A percentile compares a stretch with the other conserved stretches of the same genome.
Conservation (phyloP, 305 asterid species). For the Plantago coronopus region DNA sequence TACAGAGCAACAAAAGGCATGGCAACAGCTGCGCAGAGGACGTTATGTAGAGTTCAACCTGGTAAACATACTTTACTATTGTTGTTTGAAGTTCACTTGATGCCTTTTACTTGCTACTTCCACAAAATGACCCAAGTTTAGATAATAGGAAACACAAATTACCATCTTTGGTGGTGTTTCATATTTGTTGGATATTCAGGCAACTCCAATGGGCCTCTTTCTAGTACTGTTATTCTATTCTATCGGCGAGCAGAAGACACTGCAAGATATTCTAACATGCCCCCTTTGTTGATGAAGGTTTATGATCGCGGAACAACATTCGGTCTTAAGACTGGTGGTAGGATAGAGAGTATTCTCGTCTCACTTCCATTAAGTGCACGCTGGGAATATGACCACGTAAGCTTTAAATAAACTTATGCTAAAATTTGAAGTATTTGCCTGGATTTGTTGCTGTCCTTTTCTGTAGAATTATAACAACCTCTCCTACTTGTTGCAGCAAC, state of each 20-base stretch:
- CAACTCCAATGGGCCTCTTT: background rate
- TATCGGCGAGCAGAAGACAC: conserved; percentile 8
- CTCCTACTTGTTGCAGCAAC: conserved; percentile 51
- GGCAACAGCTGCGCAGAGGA: conserved; percentile 99
- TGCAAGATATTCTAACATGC: conserved; percentile 19
- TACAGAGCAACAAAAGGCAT: conserved; percentile 66
- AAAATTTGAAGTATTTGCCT: background rate
- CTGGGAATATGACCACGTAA: conserved; percentile 91
- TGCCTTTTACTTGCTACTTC: background rate
- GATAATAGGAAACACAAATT: no score
- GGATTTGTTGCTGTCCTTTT: background rate
- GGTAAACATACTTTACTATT: conserved; percentile 39
- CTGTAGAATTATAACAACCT: background rate
- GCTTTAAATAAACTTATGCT: conserved; percentile 20
- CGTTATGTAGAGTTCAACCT: conserved; percentile 95
- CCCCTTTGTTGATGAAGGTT: conserved; percentile 41
- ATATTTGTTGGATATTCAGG: background rate
- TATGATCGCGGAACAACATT: conserved; percentile 99
- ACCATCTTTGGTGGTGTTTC: background rate
- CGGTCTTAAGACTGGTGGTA: conserved; percentile 98
- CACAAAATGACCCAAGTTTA: background rate
- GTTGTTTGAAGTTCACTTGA: background rate
- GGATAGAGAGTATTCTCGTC: conserved; percentile 97
- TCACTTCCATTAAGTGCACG: conserved; percentile 89
- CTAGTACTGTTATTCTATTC: background rate